A percentile compares a stretch with the other conserved stretches of the same genome.
These are phyloP conservation scores for Verticillium nubilum DNA, from an alignment of 2,329 filamentous ascomycete species.

Conservation along the genomic window DNA sequence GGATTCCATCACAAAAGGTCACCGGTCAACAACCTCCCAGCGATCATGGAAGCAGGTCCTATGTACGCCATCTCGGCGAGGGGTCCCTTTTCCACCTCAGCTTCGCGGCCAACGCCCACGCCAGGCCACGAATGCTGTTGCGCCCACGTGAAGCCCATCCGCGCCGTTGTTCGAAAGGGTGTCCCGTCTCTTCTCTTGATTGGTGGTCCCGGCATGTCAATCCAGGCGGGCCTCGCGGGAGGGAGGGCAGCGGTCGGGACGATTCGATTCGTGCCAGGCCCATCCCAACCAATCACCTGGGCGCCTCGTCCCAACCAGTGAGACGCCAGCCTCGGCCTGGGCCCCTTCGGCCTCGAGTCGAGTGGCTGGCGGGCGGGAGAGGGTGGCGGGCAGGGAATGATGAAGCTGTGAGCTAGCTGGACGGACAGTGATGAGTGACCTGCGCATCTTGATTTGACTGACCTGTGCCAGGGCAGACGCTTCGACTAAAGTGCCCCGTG, in stretches of 20 bases:
- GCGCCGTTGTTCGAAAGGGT: not conserved
- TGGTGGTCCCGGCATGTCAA: not conserved
- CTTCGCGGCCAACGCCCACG: not conserved
- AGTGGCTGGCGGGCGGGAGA: not conserved
- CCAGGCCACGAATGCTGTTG: not conserved
- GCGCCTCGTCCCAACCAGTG: not conserved
- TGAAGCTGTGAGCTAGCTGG: not conserved
- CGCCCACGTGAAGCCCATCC: conserved; percentile 3
- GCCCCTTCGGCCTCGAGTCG: not conserved
- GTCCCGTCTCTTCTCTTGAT: not conserved
- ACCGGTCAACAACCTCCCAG: not conserved
- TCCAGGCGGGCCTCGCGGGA: not conserved
- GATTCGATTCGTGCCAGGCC: conserved; percentile 1
- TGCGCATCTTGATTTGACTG: not conserved
- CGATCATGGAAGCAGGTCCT: conserved; percentile 1
- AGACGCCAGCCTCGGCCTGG: not conserved
- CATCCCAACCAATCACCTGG: not conserved
- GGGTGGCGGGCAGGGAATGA: no score
- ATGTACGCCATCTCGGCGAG: not conserved
- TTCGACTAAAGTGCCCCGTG: not conserved
- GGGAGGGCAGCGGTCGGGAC: conserved; percentile 2
- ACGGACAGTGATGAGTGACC: not conserved
- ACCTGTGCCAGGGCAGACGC: not conserved
- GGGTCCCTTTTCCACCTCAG: not conserved
- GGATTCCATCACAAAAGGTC: not conserved